Evolutionary conservation across 2,329 filamentous ascomycete species (phyloP), one percentile per base, ranked within the genome.

Genomic region (Blastomyces emzantsi): DNA sequence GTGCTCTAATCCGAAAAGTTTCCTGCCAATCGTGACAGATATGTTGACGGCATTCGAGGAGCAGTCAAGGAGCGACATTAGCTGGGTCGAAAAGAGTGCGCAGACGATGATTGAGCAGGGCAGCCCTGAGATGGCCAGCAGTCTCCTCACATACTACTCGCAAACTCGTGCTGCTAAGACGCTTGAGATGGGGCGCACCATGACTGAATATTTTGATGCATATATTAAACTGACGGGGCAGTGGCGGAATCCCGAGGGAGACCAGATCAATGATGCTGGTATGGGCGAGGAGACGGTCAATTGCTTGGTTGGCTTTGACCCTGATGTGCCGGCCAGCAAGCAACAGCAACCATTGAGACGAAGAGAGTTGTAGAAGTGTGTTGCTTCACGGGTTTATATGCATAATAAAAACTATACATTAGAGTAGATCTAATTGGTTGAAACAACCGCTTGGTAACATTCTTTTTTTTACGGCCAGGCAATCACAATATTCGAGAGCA

Each of bases 221-320:
- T 45, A 45, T 19, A 45, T 45, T 45, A 45, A 45, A 19, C n/a
- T 45, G 41, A 45, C 41, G 1, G 41, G 17, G 17, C 19, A 54
- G n/a, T 73, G 69, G 70, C 65, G 64, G 51, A 54, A 55, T 11
- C 72, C 69, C 13, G 65, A 65, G 33, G 71, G 71, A 11, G 73
- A 74, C 41, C 58, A 69, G 55, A 75, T 75, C 45, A 75, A 74
- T 30, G 72, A 74, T 61, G 65, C 69, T 8, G 72, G 71, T 6
- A 67, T 72, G 36, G 73, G 72, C 1, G 69, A 68, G 8, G 73
- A 74, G 67, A 73, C 73, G 7, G 72, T 74, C n/a, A 75, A 74
- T 57, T 75, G 73, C 55, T 65, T 75, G 8, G 67, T 75, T n/a
- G 73, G 73, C 0, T 64, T 70, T 45, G 67, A 72, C 58, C 71